These are phyloP conservation scores for Phanerodontia chrysosporium DNA, from an alignment of 768 basidiomycete species.

Conservation along the genomic window DNA sequence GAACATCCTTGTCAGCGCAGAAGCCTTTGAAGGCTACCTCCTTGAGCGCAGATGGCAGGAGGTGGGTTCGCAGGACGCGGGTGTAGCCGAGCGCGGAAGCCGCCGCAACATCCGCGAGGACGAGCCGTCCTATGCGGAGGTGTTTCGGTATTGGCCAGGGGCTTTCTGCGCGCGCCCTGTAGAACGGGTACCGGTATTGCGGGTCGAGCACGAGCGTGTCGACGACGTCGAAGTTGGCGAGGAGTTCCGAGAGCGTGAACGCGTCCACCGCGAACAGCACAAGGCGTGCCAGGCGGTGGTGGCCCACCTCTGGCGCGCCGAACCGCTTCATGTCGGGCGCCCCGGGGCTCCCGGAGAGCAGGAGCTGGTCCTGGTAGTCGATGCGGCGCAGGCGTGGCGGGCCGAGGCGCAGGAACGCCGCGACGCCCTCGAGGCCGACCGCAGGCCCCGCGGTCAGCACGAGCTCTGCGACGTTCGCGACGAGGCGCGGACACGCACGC, in stretches of 20 bases:
- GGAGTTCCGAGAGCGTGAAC: not conserved
- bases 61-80: not conserved
- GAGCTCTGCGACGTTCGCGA: not conserved
- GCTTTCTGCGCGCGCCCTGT: not conserved
- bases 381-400: not conserved
- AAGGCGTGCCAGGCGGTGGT: not conserved
- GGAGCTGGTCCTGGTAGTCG: not conserved
- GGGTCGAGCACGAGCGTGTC: not conserved
- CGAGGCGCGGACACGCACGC: not conserved
- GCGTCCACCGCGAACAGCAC: not conserved
- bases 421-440: not conserved
- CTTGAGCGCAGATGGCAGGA: not conserved
- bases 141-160: not conserved
- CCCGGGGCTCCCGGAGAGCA: not conserved
- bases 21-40: not conserved
- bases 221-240: not conserved
- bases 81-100: not conserved
- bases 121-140: not conserved
- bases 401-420: not conserved
- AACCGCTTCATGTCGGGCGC: not conserved
- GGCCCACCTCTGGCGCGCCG: not conserved
- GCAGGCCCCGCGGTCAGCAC: not conserved
- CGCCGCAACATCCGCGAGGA: not conserved
- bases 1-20: not conserved
- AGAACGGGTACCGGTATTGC: not conserved